Evolutionary conservation across 208 protist species (phyloP).

Genomic region (Leishmania turanica): DNA sequence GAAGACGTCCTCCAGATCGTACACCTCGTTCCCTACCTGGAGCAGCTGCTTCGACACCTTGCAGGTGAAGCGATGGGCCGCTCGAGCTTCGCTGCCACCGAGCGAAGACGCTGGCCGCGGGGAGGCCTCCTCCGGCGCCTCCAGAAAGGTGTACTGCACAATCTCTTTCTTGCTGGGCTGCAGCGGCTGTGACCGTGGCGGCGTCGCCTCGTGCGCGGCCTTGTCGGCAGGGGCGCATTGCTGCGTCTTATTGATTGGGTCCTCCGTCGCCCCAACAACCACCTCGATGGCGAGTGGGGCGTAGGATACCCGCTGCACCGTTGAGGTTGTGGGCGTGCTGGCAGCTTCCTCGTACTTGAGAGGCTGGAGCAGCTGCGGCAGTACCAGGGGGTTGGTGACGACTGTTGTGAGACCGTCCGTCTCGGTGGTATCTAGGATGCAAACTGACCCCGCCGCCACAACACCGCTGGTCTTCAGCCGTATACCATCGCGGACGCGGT

Average conservation of each 20-base stretch:
- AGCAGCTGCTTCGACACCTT: constrained; percentile 71
- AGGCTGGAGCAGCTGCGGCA: constrained; percentile 14
- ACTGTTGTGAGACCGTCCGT: constrained; percentile 9
- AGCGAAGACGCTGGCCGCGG: background rate
- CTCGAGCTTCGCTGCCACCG: background rate
- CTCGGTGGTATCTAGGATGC: constrained; percentile 15
- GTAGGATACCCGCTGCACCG: constrained; percentile 15
- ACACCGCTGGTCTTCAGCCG: constrained; percentile 10
- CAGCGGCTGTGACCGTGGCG: constrained; percentile 2
- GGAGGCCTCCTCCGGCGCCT: constrained; percentile 3
- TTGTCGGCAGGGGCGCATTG: background rate
- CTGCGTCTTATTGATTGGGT: background rate
- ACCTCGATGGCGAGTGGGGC: constrained; percentile 47
- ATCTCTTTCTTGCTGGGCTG: constrained; percentile 1
- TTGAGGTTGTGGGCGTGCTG: background rate
- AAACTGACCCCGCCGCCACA: background rate
- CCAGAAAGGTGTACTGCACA: constrained; percentile 43
- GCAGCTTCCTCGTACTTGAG: constrained; percentile 2
- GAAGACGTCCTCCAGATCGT: constrained; percentile 83
- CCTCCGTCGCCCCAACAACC: constrained; percentile 15
- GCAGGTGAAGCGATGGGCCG: constrained; percentile 7
- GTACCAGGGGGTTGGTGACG: constrained; percentile 10
- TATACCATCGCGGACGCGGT: constrained; percentile 16
- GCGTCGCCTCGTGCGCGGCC: background rate
- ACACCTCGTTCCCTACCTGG: constrained; percentile 73